These are phyloP conservation scores for Ustilago curta DNA, from an alignment of 1,284 basidiomycete species.

Conservation along the genomic window DNA sequence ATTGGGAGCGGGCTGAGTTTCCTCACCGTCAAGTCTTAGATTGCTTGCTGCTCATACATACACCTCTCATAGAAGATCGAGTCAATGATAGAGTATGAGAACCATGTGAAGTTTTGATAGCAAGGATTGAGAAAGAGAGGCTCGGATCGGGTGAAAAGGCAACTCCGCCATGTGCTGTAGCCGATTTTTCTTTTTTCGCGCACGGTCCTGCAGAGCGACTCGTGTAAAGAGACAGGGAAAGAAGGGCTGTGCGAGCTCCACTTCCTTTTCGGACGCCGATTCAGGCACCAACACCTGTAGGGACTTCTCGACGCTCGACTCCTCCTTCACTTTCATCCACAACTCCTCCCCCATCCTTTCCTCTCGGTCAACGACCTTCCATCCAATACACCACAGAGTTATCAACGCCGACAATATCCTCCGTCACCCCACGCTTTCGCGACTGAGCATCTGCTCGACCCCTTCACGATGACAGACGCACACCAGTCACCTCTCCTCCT, in stretches of 20 bases:
- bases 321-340: not conserved
- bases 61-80: too few species aligned
- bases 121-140: not conserved
- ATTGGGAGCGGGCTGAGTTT: slow-evolving; percentile 57
- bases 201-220: slow-evolving; percentile 4
- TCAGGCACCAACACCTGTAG: not conserved
- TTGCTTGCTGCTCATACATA: too few species aligned
- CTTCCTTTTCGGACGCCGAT: slow-evolving; percentile 3
- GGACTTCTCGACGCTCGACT: not conserved
- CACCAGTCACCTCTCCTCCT: slow-evolving; percentile 47
- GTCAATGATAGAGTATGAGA: too few species aligned
- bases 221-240: too few species aligned
- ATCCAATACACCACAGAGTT: not conserved
- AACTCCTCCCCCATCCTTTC: not conserved
- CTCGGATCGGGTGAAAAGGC: not conserved
- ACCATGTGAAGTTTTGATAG: too few species aligned
- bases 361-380: not conserved
- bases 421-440: too few species aligned
- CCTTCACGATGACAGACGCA: slow-evolving; percentile 44
- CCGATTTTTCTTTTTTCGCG: not conserved
- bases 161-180: slow-evolving; percentile 4
- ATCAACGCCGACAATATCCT: not conserved
- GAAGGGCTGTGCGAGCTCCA: slow-evolving; percentile 7
- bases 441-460: not conserved
- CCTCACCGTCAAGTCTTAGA: slow-evolving; percentile 40